Conservation (phyloP, 2,329 filamentous ascomycete species). For the Xylaria sp. region DNA sequence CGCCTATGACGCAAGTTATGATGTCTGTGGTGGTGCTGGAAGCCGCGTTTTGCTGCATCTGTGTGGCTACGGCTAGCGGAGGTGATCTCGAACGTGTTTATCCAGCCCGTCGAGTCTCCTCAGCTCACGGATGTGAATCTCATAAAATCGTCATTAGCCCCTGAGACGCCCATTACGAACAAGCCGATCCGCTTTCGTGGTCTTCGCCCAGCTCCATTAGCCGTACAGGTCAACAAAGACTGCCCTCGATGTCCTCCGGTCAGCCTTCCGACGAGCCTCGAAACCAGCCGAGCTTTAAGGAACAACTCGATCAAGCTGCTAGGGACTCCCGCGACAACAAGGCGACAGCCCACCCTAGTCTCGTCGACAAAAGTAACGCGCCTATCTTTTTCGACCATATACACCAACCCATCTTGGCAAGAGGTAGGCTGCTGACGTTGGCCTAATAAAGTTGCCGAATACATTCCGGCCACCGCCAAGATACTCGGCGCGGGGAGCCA, state of each 20-base stretch:
- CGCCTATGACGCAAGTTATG: background rate
- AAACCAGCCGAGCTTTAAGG: conserved; percentile 43
- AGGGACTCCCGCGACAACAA: conserved; percentile 35
- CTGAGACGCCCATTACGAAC: too few relatives aligned
- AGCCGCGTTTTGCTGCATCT: background rate
- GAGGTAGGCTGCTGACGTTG: too few relatives aligned
- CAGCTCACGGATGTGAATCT: too few relatives aligned
- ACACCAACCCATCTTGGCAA: background rate
- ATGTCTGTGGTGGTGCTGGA: background rate
- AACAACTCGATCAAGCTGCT: conserved; percentile 48
- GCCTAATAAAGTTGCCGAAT: conserved; percentile 46
- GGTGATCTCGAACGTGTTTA: too few relatives aligned
- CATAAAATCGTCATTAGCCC: too few relatives aligned
- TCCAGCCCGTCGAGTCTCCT: too few relatives aligned
- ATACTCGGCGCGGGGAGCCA: conserved; percentile 41
- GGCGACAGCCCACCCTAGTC: conserved; percentile 35
- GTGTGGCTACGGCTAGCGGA: too few relatives aligned
- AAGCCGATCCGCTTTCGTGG: too few relatives aligned
- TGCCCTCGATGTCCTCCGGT: background rate
- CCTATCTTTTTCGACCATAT: background rate
- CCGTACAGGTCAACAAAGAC: too few relatives aligned
- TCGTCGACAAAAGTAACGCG: conserved; percentile 48
- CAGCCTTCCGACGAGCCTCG: conserved; percentile 10
- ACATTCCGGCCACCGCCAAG: conserved; percentile 47
- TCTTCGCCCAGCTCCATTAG: background rate